Conservation (phyloP, 116 monocot genomes). For the Trichopus zeylanicus region DNA sequence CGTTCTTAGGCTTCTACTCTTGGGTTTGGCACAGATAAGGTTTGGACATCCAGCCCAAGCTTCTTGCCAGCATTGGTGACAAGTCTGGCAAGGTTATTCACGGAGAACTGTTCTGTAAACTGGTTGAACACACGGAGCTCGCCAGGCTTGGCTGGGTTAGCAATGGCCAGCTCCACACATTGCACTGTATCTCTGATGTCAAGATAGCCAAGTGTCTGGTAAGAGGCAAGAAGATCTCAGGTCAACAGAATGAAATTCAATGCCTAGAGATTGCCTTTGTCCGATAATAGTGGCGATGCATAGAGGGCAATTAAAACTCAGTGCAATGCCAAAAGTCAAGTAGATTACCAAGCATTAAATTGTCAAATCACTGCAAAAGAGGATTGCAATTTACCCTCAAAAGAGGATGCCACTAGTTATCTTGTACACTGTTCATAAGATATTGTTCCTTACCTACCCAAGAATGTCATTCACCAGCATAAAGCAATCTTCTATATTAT, state of each 20-base stretch:
- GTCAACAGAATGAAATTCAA: background rate
- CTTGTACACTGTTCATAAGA: no score
- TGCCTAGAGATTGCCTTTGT: background rate
- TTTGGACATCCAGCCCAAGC: conserved; percentile 72
- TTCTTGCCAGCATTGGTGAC: conserved; percentile 76
- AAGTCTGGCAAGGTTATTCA: conserved; percentile 72
- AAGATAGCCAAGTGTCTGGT: conserved; percentile 89
- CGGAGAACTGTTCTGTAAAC: conserved; percentile 94
- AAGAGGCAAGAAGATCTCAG: background rate
- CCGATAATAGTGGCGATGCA: background rate
- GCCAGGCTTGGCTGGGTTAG: conserved; percentile 80
- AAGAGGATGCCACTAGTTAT: no score
- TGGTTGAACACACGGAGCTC: conserved; percentile 98
- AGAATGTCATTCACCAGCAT: no score
- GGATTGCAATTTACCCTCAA: no score
- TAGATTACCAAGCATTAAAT: no score
- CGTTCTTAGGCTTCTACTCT: conserved; percentile 95
- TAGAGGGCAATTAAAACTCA: no score
- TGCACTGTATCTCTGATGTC: conserved; percentile 97
- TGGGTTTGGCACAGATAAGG: conserved; percentile 85
- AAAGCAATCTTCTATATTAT: no score
- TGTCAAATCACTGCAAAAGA: no score
- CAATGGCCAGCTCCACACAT: conserved; percentile 90
- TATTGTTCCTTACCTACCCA: no score
- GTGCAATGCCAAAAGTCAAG: no score